Evolutionary conservation across 306 rosid species (phyloP).

Genomic region (Corylus heterophylla): DNA sequence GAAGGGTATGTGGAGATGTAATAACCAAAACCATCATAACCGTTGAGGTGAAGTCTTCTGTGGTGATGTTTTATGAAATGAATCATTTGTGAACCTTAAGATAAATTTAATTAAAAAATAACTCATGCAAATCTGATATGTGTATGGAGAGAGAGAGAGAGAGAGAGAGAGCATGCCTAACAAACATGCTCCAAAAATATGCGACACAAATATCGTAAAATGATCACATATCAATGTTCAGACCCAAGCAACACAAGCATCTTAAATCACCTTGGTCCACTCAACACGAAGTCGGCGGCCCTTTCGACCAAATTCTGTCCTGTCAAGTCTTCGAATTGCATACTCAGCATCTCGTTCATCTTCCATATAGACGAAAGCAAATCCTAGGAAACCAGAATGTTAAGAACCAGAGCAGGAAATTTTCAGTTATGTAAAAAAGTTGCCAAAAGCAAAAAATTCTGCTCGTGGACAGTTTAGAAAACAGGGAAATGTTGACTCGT

Average conservation of each 20-base stretch:
- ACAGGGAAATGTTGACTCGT: constrained; percentile 29
- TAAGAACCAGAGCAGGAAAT: constrained; percentile 29
- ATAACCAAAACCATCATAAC: constrained; percentile 1
- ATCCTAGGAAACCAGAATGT: constrained; percentile 49
- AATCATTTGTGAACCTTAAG: neutral
- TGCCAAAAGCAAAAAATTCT: constrained; percentile 14
- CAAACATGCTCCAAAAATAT: neutral
- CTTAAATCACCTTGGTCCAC: constrained; percentile 67
- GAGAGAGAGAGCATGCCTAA: neutral
- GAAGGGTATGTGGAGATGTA: neutral
- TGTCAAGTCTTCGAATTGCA: constrained; percentile 83
- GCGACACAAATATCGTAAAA: neutral
- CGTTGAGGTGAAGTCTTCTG: constrained; percentile 1
- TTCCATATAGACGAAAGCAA: constrained; percentile 86
- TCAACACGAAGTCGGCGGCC: constrained; percentile 81
- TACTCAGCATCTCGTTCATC: constrained; percentile 85
- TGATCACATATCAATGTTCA: neutral
- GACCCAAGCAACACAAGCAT: constrained; percentile 3
- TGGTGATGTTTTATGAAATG: neutral
- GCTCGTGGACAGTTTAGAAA: constrained; percentile 20
- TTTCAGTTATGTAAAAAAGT: constrained; percentile 6
- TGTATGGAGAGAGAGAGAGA: neutral
- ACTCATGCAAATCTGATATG: neutral
- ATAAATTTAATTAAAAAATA: neutral
- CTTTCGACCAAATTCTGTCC: constrained; percentile 85